Base-by-base conservation (phyloP, 768 basidiomycete species). In the Pulveroboletus sp. region DNA sequence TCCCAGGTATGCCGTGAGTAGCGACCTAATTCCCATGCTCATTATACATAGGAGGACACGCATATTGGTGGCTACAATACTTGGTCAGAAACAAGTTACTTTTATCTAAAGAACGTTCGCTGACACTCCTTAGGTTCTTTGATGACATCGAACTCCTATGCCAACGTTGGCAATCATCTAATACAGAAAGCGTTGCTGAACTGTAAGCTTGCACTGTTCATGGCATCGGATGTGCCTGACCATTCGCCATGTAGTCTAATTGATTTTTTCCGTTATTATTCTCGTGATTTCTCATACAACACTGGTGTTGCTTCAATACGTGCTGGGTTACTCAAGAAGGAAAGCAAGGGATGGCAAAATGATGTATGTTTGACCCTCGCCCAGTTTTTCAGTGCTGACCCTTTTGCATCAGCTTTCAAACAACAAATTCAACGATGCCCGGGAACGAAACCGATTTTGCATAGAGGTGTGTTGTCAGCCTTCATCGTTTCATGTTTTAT, bases 241-340 rank as follows among this genome's bases (percentile, higher is more conserved):
- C 40, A 29, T 25, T 27, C 9, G 46, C 33, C 57, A n/a, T 51
- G 21, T 32, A 97, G 94, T 62, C 74, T 99, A 69, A 91, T 97
- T 63, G 95, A 97, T 68, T 97, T 99, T 69, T 99, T 95, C 79
- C 87, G 88, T 59, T 97, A 93, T 68, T 99, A 87, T 72, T 85
- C 92, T 42, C 85, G 92, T 50, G 93, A 94, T 65, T 99, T 97
- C 71, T 72, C 77, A 42, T 99, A 95, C 72, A 90, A 88, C 67
- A 87, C 84, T 51, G 87, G 89, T 42, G 94, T 97, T 43, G 85
- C 90, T 45, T 94, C 92, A 37, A 93, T 99, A 62, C 78, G 94
- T 58, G 83, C 84, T 42, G 95, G 95, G 17, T 72, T 91, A 10
- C 62, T 98, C 57, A 90, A 87, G 71, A 98, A 98, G 67, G 88